Base-by-base conservation (phyloP, 163 green algal genomes). In the Coccomyxa subellipsoidea region DNA sequence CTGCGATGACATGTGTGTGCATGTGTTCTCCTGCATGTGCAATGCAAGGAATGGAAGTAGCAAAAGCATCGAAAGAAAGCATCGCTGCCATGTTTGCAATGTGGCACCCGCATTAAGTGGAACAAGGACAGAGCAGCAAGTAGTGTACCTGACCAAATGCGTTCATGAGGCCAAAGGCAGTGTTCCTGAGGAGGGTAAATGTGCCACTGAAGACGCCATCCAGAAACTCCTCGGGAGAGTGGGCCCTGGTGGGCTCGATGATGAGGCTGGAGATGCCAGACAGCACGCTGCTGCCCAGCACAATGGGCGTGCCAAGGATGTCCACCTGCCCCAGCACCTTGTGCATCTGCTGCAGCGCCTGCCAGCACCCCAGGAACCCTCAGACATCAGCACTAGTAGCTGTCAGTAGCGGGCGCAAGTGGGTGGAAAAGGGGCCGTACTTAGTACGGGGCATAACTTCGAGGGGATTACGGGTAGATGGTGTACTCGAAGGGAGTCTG, bases 251-350 rank as follows among this genome's bases (percentile, higher is more conserved):
- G 0, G 89, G 90, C 80, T 92, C 86, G 7, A 78, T 80, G 59
- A 92, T 87, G 59, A 93, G 91, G 78, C 82, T 87, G 29, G 82
- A 53, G 4, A 92, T 82, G 38, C 90, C 85, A 31, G 54, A 73
- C 8, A 93, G 84, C 39, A 93, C 54, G 79, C 70, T 87, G 76
- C 71, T 88, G 79, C 82, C 82, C 35, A 90, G 79, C 21, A 81
- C 54, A n/a, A 93, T 87, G 12, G 89, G 90, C 7, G 76, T 84
- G 69, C 90, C 90, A 38, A 93, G 77, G 23, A 93, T 83, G 39
- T 92, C 86, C 7, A 92, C 85, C 32, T 84, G 87, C 18, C 89
- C 90, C 31, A 93, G 82, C 38, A 93, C 90, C 84, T 93, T 93
- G 84, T 92, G 87, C 70, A 91, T 81, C 79, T 91, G 88, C 47